These are phyloP conservation scores for Cornus suecica DNA, from an alignment of 148 eudicot species.

Conservation along the genomic window DNA sequence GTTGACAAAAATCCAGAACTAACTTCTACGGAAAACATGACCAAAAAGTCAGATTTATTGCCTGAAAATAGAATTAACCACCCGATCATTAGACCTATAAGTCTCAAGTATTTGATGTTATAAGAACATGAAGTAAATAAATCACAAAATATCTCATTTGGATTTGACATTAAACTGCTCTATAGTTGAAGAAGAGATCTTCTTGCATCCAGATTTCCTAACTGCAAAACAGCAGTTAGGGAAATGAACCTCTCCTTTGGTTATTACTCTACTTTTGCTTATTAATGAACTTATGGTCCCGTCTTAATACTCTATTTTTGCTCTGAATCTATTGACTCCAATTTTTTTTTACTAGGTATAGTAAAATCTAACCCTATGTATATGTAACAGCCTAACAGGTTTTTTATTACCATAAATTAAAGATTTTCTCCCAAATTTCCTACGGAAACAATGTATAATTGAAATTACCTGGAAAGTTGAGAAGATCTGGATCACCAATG, in stretches of 20 bases:
- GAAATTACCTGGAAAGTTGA: slow-evolving; percentile 59
- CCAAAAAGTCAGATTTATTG: slow-evolving; percentile 55
- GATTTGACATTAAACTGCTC: not conserved
- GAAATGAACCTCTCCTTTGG: not conserved
- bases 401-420: not conserved
- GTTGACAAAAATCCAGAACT: slow-evolving; percentile 66
- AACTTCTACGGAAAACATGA: slow-evolving; percentile 79
- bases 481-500: slow-evolving; percentile 79
- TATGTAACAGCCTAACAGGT: not conserved
- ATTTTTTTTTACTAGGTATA: not conserved
- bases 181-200: not conserved
- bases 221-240: not conserved
- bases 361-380: no score
- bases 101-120: not conserved
- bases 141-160: not conserved
- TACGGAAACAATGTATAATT: slow-evolving; percentile 20
- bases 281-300: no score
- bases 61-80: slow-evolving; percentile 39
- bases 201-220: not conserved
- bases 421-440: slow-evolving; percentile 13
- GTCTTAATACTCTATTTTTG: not conserved
- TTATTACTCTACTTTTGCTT: not conserved
- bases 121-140: not conserved
- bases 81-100: not conserved
- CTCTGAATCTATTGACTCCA: not conserved